Evolutionary conservation across 768 basidiomycete species (phyloP).

Genomic region (Sarcodon sp.): DNA sequence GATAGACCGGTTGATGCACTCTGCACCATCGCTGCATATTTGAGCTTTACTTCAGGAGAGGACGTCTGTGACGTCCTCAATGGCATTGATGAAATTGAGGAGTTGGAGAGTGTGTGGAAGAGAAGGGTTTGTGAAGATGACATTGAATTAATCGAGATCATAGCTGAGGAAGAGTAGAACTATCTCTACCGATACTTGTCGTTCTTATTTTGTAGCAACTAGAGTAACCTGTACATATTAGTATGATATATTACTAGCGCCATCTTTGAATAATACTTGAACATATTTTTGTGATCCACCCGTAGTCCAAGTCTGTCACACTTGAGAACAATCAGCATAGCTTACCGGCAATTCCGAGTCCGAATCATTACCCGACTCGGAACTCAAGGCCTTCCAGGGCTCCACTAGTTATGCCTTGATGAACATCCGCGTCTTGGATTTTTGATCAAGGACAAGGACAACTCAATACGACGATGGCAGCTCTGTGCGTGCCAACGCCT

Average conservation of each 20-base stretch:
- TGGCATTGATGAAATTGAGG: slow-evolving; percentile 13
- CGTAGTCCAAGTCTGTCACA: background rate
- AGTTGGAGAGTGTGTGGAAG: slow-evolving; percentile 16
- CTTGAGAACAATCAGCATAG: background rate
- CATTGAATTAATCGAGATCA: slow-evolving; percentile 11
- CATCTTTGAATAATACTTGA: background rate
- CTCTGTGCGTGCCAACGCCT: slow-evolving; percentile 26
- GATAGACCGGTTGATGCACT: slow-evolving; percentile 18
- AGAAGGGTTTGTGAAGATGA: slow-evolving; percentile 16
- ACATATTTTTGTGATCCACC: background rate
- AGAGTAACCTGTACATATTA: background rate
- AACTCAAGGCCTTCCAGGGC: background rate
- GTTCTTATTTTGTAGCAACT: background rate
- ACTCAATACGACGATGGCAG: background rate
- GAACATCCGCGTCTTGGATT: background rate
- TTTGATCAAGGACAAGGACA: background rate
- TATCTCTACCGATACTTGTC: background rate
- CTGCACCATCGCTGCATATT: slow-evolving; percentile 14
- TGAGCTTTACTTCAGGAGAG: slow-evolving; percentile 14
- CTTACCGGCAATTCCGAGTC: background rate
- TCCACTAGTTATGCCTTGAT: background rate
- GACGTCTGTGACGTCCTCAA: slow-evolving; percentile 11
- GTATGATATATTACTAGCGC: background rate
- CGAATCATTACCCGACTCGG: background rate
- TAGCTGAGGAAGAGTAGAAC: slow-evolving; percentile 5